Base-by-base conservation (phyloP, 2,329 filamentous ascomycete genomes). In the Dactylellina sp. region DNA sequence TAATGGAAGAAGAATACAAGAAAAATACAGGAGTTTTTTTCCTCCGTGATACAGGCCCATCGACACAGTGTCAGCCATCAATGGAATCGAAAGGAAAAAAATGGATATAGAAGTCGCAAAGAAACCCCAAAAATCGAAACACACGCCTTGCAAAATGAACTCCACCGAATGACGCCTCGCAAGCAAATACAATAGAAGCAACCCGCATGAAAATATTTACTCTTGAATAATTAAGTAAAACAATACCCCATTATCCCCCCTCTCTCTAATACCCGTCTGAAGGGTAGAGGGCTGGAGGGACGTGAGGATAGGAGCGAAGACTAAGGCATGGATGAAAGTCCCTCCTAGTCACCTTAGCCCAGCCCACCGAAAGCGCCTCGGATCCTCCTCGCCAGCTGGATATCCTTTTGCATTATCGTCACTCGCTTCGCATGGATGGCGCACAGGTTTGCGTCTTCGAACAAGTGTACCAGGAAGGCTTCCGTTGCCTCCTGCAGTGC, bases 381-480 rank as follows among this genome's bases (percentile, higher is more conserved):
- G 82, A 94, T 93, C 77, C 91, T 84, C 79, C 91, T 85, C 18
- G 94, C 94, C 74, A 98, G 86, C 83, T 97, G 94, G 79, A 99
- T 97, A 82, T 98, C 95, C 84, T 97, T 97, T 82, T 95, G 93
- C 91, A 96, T 94, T 79, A 97, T 96, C 40, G 94, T 98, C 60
- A 98, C 93, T 81, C 94, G 87, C 84, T 97, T 97, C 75, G 94
- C 95, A 83, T 98, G 94, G 78, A 98, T 93, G 76, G 94, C 95
- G 83, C 94, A 97, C 44, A 98, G 86, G 83, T 98, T 97, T 77
- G 92, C 92, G 82, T 96, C 92, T 81, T 97, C 93, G 80, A 98
- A 97, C n/a, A 98, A 85, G 80, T 96, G 93, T 71, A 98, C 91
- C 78, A 98, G 86, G 82, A 96, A 98, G 3, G 94, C 94, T 83